Percentiles rank a stretch among this genome's conserved stretches.
Conservation (phyloP, 2,329 filamentous ascomycete genomes). For the Onygenales sp. region DNA sequence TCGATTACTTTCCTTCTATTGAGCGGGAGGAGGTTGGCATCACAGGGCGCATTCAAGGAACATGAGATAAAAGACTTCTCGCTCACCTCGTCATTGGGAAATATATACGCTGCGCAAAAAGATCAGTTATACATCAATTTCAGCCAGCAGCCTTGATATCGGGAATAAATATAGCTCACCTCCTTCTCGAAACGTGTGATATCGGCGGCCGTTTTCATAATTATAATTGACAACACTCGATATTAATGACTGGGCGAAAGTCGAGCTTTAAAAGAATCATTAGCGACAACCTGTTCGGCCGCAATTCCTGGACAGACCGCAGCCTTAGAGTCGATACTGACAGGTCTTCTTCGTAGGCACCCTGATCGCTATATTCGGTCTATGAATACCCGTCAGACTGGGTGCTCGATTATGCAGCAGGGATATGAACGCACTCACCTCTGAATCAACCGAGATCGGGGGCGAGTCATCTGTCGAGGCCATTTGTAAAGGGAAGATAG, state of each 20-base stretch:
- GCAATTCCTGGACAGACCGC: background rate
- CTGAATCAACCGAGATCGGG: conserved; percentile 1
- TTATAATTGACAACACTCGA: background rate
- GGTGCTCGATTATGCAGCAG: background rate
- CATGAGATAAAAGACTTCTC: background rate
- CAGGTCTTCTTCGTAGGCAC: background rate
- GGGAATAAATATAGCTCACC: background rate
- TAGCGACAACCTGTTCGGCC: background rate
- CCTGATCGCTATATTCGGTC: background rate
- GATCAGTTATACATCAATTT: background rate
- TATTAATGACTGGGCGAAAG: background rate
- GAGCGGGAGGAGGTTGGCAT: background rate
- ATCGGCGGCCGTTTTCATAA: conserved; percentile 1
- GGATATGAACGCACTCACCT: background rate
- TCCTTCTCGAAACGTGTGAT: conserved; percentile 1
- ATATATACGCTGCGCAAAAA: conserved; percentile 11
- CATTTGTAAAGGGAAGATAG: background rate
- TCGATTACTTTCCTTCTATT: conserved; percentile 20
- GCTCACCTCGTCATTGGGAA: conserved; percentile 28
- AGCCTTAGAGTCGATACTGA: background rate
- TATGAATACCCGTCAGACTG: background rate
- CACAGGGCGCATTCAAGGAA: background rate
- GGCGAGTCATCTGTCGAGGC: background rate
- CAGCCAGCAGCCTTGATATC: background rate
- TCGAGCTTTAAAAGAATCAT: background rate